phyloP scores from a whole-genome alignment of 768 basidiomycete genomes.

The Krasilnikovozyma curviuscula region DNA sequence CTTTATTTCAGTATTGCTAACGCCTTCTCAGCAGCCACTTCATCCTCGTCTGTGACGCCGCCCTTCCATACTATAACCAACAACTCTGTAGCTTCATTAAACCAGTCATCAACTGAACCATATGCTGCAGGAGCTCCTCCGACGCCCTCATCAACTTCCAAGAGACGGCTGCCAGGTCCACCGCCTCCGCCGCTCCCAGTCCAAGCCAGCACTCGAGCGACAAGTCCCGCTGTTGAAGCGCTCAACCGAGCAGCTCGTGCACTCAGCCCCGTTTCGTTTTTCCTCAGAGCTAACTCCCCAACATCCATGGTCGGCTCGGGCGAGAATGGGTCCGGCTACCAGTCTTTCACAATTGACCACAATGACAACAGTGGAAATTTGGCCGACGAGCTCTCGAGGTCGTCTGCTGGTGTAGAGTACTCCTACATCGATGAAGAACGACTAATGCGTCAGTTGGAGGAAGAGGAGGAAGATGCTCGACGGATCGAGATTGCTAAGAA shows the following conservation, averaged over 20 bases:
- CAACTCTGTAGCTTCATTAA: conserved; percentile 12
- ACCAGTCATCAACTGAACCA: conserved; percentile 10
- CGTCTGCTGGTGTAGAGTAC: conserved; percentile 33
- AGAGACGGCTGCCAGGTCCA: conserved; percentile 15
- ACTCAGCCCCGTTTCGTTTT: conserved; percentile 1
- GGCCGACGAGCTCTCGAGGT: neutral
- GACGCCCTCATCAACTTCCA: conserved; percentile 16
- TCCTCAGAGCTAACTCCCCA: conserved; percentile 7
- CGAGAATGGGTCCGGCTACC: too few relatives aligned
- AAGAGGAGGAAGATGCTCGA: conserved; percentile 23
- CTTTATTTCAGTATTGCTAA: conserved; percentile 45
- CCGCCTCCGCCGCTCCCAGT: conserved; percentile 2
- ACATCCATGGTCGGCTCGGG: neutral
- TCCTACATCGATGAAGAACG: conserved; percentile 62
- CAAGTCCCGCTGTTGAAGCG: conserved; percentile 4
- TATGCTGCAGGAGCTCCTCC: conserved; percentile 10
- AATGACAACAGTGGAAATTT: too few relatives aligned
- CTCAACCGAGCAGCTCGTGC: conserved; percentile 4
- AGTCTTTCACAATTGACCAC: too few relatives aligned
- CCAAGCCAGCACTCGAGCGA: conserved; percentile 3
- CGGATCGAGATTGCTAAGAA: conserved; percentile 14
- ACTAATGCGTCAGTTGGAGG: conserved; percentile 12
- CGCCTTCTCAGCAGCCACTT: conserved; percentile 36
- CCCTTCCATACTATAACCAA: conserved; percentile 5
- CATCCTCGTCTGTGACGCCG: conserved; percentile 14